phyloP scores from a whole-genome alignment of 495 filamentous ascomycete species.

The Cudoniella acicularis region DNA sequence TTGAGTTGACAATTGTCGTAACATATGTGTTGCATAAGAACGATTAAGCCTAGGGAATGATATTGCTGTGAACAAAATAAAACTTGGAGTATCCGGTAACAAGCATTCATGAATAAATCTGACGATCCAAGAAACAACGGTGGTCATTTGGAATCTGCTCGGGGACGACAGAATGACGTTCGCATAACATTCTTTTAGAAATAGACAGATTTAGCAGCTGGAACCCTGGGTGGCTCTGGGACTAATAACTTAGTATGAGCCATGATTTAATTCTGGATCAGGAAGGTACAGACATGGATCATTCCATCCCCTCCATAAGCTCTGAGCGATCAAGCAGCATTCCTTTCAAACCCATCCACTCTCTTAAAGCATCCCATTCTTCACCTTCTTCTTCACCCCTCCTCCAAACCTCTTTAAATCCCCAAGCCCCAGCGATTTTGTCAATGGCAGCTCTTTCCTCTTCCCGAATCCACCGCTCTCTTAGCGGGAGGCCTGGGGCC shows the following conservation, averaged over 20 bases:
- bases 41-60: too few species aligned
- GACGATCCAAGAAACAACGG: too few species aligned
- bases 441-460: constrained; percentile 90
- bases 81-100: too few species aligned
- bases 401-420: constrained; percentile 74
- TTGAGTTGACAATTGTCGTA: too few species aligned
- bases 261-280: not conserved
- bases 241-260: not conserved
- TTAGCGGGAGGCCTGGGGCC: constrained; percentile 72
- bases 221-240: constrained; percentile 8
- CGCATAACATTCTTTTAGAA: too few species aligned
- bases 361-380: constrained; percentile 80
- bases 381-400: constrained; percentile 86
- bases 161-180: too few species aligned
- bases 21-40: too few species aligned
- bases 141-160: too few species aligned
- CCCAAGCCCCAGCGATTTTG: constrained; percentile 81
- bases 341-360: constrained; percentile 72
- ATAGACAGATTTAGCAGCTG: too few species aligned
- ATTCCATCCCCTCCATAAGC: constrained; percentile 61
- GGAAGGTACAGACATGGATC: not conserved
- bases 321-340: constrained; percentile 88
- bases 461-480: constrained; percentile 86
- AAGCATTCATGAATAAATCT: too few species aligned
- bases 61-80: too few species aligned